Evolutionary conservation across 2,329 filamentous ascomycete species (phyloP).

Genomic region (Thielaviopsis ethacetica): DNA sequence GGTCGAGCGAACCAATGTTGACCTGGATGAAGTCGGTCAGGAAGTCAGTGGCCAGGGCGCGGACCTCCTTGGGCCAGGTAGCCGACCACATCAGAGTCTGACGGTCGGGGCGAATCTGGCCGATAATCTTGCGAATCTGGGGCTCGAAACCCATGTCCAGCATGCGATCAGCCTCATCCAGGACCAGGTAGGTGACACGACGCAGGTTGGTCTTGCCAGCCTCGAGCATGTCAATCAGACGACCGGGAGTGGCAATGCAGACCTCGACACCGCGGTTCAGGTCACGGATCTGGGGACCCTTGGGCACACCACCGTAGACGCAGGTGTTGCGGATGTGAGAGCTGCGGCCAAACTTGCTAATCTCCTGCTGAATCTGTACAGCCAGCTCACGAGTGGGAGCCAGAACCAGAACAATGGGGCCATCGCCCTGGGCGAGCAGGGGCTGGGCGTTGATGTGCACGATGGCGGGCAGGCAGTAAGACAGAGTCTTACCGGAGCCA

Average conservation of each 20-base stretch:
- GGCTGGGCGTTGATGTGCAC: conserved; percentile 99
- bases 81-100: conserved; percentile 99
- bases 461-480: conserved; percentile 93
- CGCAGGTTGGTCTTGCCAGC: conserved; percentile 96
- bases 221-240: conserved; percentile 97
- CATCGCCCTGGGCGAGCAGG: conserved; percentile 83
- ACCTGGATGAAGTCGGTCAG: conserved; percentile 95
- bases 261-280: conserved; percentile 92
- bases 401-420: conserved; percentile 89
- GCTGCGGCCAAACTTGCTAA: conserved; percentile 96
- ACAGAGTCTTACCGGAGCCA: conserved; percentile 96
- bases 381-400: conserved; percentile 95
- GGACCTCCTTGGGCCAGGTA: conserved; percentile 97
- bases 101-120: conserved; percentile 92
- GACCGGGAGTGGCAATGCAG: conserved; percentile 93
- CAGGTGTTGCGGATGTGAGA: conserved; percentile 97
- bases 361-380: conserved; percentile 96
- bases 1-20: conserved; percentile 92
- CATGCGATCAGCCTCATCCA: conserved; percentile 99
- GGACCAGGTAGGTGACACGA: conserved; percentile 92
- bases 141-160: conserved; percentile 99
- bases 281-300: conserved; percentile 92
- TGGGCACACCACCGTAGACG: conserved; percentile 97
- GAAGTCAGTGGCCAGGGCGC: conserved; percentile 79
- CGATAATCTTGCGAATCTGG: conserved; percentile 96